Conservation (phyloP, 495 filamentous ascomycete species). For the Talaromyces ruber region DNA sequence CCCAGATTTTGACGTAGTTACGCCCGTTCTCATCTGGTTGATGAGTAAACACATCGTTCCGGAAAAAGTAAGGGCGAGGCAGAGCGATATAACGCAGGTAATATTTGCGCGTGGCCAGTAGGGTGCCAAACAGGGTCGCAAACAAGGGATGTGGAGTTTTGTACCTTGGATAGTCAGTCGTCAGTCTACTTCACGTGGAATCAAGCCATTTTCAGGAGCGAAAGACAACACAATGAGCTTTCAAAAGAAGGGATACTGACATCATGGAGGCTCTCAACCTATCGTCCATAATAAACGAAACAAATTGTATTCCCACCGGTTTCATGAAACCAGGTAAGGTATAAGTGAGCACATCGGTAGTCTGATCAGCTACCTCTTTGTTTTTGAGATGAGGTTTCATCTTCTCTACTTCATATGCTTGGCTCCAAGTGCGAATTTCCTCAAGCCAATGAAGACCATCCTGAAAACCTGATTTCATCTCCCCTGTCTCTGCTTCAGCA, state of each 20-base stretch:
- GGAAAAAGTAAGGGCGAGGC: conserved; percentile 44
- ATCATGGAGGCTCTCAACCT: conserved; percentile 55
- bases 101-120: conserved; percentile 41
- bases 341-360: conserved; percentile 49
- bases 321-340: conserved; percentile 43
- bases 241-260: conserved; percentile 23
- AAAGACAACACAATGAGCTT: too few species aligned
- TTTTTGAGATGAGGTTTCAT: conserved; percentile 54
- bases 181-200: too few species aligned
- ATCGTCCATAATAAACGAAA: conserved; percentile 55
- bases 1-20: conserved; percentile 39
- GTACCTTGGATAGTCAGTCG: conserved; percentile 28
- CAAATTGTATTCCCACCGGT: conserved; percentile 37
- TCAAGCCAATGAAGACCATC: conserved; percentile 60
- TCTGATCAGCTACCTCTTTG: conserved; percentile 43
- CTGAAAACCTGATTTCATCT: conserved; percentile 28
- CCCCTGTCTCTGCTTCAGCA: not conserved
- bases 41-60: conserved; percentile 28
- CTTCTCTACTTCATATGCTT: conserved; percentile 41
- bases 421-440: conserved; percentile 50
- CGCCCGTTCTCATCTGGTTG: conserved; percentile 39
- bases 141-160: conserved; percentile 31
- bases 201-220: not conserved
- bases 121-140: conserved; percentile 25
- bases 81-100: conserved; percentile 45